A percentile compares a stretch with the other conserved stretches of the same genome.
Conservation (phyloP, 352 stramenopile genomes). For the Saprolegnia diclina region DNA sequence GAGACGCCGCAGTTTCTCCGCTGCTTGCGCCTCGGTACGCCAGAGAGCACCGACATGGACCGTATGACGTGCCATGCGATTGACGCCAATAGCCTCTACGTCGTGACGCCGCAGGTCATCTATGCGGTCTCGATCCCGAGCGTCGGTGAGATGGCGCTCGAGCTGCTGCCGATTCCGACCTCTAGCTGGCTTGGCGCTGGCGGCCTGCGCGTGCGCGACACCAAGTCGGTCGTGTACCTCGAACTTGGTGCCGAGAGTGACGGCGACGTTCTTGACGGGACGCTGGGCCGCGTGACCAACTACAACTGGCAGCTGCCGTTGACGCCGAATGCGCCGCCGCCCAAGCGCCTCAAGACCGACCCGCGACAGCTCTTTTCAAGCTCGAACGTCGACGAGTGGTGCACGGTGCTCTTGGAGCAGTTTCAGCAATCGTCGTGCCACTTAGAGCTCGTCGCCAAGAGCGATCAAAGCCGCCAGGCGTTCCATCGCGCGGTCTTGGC, state of each 20-base stretch:
- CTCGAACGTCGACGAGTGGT: slow-evolving; percentile 20
- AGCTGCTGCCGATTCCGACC: slow-evolving; percentile 1
- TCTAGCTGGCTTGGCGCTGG: not conserved
- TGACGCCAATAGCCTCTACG: slow-evolving; percentile 17
- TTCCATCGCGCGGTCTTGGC: slow-evolving; percentile 55
- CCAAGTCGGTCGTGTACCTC: slow-evolving; percentile 21
- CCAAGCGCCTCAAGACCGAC: slow-evolving; percentile 17
- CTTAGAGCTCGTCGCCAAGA: slow-evolving; percentile 2
- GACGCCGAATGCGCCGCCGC: not conserved
- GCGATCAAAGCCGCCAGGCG: not conserved
- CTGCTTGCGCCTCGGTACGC: not conserved
- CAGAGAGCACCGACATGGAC: not conserved
- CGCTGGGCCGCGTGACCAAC: not conserved
- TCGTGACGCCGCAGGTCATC: slow-evolving; percentile 6
- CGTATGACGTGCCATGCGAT: not conserved
- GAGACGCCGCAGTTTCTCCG: slow-evolving; percentile 20
- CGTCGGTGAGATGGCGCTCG: not conserved
- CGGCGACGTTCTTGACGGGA: not conserved
- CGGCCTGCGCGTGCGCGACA: not conserved
- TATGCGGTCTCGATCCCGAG: slow-evolving; percentile 18
- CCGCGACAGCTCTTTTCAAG: not conserved
- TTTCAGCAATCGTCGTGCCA: slow-evolving; percentile 22
- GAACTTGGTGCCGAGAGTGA: not conserved
- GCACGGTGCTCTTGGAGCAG: slow-evolving; percentile 7
- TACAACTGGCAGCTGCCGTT: not conserved